Base-by-base conservation (phyloP, 2,329 filamentous ascomycete genomes). In the Cladosporium austrohemisphaericum region DNA sequence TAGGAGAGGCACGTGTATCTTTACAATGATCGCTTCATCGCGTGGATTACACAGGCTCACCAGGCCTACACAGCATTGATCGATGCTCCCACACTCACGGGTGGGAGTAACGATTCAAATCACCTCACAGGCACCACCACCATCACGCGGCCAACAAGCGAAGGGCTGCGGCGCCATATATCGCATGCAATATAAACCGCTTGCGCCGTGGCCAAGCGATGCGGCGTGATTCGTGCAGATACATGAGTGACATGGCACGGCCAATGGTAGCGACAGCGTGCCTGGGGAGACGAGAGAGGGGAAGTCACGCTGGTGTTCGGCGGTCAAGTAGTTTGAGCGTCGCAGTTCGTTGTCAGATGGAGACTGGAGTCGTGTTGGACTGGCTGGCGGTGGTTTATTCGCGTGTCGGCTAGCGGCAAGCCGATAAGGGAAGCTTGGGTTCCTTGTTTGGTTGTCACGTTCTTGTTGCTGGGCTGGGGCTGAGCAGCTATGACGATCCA, bases 111-210 rank as follows among this genome's bases (percentile, higher is more conserved):
- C n/a, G n/a, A n/a, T n/a, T n/a, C 16, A 19, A 14, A 18, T 23
- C 25, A 9, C 18, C 25, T 29, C 22, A 16, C 25, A n/a, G 25
- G 25, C 38, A 31, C 13, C 10, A 14, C 9, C 4, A n/a, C 14
- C 38, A 41, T 41, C 38, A 41, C 38, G 38, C 25, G 38, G 25
- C 26, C 23, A 29, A 18, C 38, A 41, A 28, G 38, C 23, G 38
- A 41, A 31, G 5, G 16, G 25, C 26, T n/a, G 38, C 26, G 31
- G 26, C 38, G 38, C 38, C 38, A 41, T 41, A 41, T 41, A n/a
- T 41, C 38, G 38, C 31, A 41, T 41, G 38, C 38, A 41, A 41
- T 41, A 41, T 41, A 41, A 18, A 41, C 16, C 38, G 38, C 38
- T 41, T 28, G 38, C 38, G 38, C 38, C 38, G 38, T 26, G 31